Conservation (phyloP, 768 basidiomycete species). For the Naganishia friedmannii region DNA sequence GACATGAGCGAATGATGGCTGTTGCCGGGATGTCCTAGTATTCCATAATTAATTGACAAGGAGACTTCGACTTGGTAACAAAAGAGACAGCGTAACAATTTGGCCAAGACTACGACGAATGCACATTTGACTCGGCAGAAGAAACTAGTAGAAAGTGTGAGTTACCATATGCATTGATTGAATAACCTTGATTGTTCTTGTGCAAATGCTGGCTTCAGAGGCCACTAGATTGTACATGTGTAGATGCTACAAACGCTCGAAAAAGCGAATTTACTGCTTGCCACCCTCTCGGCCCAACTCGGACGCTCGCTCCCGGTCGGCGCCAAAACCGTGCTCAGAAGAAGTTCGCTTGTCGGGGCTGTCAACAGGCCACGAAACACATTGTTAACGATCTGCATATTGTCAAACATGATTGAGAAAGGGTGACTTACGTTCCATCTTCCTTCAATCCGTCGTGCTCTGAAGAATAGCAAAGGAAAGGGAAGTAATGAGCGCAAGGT, state of each 20-base stretch:
- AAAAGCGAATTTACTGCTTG: constrained; percentile 2
- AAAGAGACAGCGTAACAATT: too few relatives aligned
- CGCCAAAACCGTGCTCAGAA: constrained; percentile 53
- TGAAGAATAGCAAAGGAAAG: constrained; percentile 19
- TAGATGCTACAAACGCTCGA: background rate
- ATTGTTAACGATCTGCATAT: background rate
- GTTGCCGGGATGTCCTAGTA: too few relatives aligned
- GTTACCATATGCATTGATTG: too few relatives aligned
- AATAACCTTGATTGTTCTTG: too few relatives aligned
- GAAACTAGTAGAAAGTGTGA: too few relatives aligned
- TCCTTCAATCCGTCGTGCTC: constrained; percentile 46
- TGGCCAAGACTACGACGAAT: too few relatives aligned
- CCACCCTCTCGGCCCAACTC: constrained; percentile 22
- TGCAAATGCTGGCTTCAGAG: too few relatives aligned
- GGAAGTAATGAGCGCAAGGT: background rate
- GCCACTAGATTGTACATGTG: constrained; percentile 24
- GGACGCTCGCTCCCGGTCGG: constrained; percentile 28
- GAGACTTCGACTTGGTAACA: too few relatives aligned
- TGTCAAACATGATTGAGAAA: background rate
- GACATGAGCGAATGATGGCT: too few relatives aligned
- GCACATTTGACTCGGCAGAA: too few relatives aligned
- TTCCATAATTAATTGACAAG: too few relatives aligned
- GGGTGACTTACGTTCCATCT: constrained; percentile 42
- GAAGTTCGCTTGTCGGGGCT: constrained; percentile 52
- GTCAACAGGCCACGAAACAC: too few relatives aligned